phyloP scores from a whole-genome alignment of 2,329 filamentous ascomycete species.

The Clonostachys solani region DNA sequence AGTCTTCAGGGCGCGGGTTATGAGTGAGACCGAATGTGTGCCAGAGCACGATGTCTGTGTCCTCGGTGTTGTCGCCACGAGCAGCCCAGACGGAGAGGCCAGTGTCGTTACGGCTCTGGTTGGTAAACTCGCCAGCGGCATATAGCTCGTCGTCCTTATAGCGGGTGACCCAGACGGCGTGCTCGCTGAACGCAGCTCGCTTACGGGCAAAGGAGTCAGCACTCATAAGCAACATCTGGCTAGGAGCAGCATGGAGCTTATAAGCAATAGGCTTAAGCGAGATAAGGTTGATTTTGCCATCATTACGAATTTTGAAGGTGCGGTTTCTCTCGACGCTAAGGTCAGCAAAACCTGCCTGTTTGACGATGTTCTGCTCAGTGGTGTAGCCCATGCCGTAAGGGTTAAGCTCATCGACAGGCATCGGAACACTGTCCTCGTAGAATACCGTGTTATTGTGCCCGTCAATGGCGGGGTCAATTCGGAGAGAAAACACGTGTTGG shows the following conservation, averaged over 20 bases:
- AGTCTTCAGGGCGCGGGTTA: slow-evolving; percentile 49
- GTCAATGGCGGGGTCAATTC: slow-evolving; percentile 61
- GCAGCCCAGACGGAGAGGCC: slow-evolving; percentile 33
- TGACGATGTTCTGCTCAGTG: slow-evolving; percentile 16
- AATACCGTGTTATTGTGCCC: slow-evolving; percentile 50
- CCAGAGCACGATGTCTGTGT: slow-evolving; percentile 52
- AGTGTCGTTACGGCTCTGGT: slow-evolving; percentile 47
- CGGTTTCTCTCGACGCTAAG: slow-evolving; percentile 5
- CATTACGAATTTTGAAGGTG: slow-evolving; percentile 33
- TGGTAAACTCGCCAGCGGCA: slow-evolving; percentile 55
- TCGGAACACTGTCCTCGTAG: slow-evolving; percentile 26
- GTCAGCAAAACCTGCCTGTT: slow-evolving; percentile 10
- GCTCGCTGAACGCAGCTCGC: slow-evolving; percentile 53
- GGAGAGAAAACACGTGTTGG: slow-evolving; percentile 62
- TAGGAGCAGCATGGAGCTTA: slow-evolving; percentile 40
- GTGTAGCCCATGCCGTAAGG: slow-evolving; percentile 55
- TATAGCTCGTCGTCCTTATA: slow-evolving; percentile 55
- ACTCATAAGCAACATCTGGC: slow-evolving; percentile 27
- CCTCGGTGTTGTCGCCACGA: slow-evolving; percentile 46
- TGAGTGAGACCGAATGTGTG: slow-evolving; percentile 55
- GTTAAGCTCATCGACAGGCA: slow-evolving; percentile 53
- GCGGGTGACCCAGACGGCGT: slow-evolving; percentile 53
- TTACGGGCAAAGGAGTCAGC: slow-evolving; percentile 34
- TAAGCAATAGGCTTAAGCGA: slow-evolving; percentile 37
- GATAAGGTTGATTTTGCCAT: too few species aligned